Evolutionary conservation across 1,284 basidiomycete genomes (phyloP), one percentile per base, ranked within the genome.

Genomic region (Leccinum solheimii): DNA sequence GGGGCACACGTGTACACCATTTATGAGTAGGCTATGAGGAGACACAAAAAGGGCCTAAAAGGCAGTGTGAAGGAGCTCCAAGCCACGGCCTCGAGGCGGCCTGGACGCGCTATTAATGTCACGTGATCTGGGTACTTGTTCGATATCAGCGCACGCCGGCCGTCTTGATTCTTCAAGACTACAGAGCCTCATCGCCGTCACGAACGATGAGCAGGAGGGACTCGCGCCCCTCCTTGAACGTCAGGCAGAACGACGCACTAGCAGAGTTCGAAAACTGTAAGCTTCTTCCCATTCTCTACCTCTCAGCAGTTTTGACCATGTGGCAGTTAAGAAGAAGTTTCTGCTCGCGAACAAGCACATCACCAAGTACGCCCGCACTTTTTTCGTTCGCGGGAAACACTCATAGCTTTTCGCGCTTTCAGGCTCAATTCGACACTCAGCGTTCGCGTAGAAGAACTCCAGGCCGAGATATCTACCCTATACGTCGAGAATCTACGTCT

Each of bases 261-360:
- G 82, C 87, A 62, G 91, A 92, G 70, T 92, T 91, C 72, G 90
- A 92, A 77, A 90, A 83, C 71, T 92, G 90, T 92, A 73, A 69
- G 90, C 63, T 34, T 82, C 21, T 53, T 62, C 54, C 34, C 54
- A 14, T 26, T 23, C 14, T 21, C 21, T 48, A n/a, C 11, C 21
- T 21, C n/a, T 48, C 19, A 23, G 45, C 21, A n/a, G n/a, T n/a
- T 19, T 23, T 56, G 38, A 56, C 55, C 40, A n/a, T 23, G 26
- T 69, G 63, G 59, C 73, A 93, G 91, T 92, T 81, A 93, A 92
- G 86, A 92, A 91, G 86, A 92, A 91, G 78, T 93, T 92, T 69
- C 81, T 93, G 26, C 86, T 92, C 60, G 90, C 90, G 61, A 93
- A 93, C 79, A 93, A 92, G 76, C 91, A 92, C 76, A 93, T 93